Base-by-base conservation (phyloP, 148 eudicot species). In the Suaeda aralocaspica region DNA sequence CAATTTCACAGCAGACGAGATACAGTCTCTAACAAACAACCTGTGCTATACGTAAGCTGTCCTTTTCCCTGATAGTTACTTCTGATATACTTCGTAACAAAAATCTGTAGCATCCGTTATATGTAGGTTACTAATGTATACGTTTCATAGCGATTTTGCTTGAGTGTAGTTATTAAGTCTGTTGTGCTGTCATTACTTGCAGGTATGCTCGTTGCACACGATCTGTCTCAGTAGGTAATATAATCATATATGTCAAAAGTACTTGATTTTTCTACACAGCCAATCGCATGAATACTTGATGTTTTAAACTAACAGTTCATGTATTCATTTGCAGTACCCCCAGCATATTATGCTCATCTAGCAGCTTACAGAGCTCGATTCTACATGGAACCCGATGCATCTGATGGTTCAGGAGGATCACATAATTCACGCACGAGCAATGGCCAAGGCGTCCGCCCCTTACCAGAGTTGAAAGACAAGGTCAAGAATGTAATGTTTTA, bases 121-220 rank as follows among this genome's bases (percentile, higher is more conserved):
- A 36, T 36, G 41, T 36, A 36, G 8, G 8, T 3, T 36, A 36
- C 41, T 36, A 36, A 36, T 36, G 15, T 46, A 1, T 16, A 6
- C 24, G 11, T 45, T 36, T n/a, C n/a, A 6, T 25, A 14, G 2
- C 60, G 8, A 11, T 33, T 29, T 28, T 29, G 25, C 76, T 42
- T 11, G 12, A 10, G 15, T 55, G 19, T 41, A 57, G 30, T 28
- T 31, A 25, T 64, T 33, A 25, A 16, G 13, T 16, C 33, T 16
- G 64, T 42, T 29, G 10, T 62, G 50, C 21, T 71, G 22, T 52
- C 48, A 9, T 33, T 22, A 6, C n/a, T 70, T 72, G 72, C 82
- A 90, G 92, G 72, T 90, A 90, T 74, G 96, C 96, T 51, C 74
- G 92, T 14, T 90, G 96, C 86, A 90, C 96, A 18, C 82, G 96